A percentile compares a stretch with the other conserved stretches of the same genome.
phyloP scores from a whole-genome alignment of 2,329 filamentous ascomycete genomes.

The Phaeosphaeria sp. region DNA sequence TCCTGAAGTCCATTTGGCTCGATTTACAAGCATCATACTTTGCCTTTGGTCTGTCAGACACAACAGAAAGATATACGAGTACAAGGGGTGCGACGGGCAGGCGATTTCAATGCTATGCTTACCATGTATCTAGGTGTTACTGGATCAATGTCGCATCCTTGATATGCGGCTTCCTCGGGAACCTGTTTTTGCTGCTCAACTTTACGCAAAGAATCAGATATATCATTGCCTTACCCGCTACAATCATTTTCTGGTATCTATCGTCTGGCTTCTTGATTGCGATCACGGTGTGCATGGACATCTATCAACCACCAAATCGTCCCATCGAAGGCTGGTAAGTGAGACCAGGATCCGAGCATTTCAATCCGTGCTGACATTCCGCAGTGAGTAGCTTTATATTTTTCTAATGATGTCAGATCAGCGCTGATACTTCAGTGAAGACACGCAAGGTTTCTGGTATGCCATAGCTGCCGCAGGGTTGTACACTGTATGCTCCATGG shows the following conservation, averaged over 20 bases:
- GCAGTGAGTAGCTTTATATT: slow-evolving; percentile 3
- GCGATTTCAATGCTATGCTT: no score
- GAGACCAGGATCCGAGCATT: no score
- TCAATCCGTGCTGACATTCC: neutral
- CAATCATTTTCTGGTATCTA: slow-evolving; percentile 79
- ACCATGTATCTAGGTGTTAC: slow-evolving; percentile 64
- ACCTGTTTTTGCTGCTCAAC: slow-evolving; percentile 83
- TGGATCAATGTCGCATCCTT: slow-evolving; percentile 81
- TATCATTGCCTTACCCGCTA: slow-evolving; percentile 80
- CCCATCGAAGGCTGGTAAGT: slow-evolving; percentile 57
- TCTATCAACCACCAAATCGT: slow-evolving; percentile 61
- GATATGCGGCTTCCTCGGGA: slow-evolving; percentile 76
- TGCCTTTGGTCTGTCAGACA: no score
- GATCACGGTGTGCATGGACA: slow-evolving; percentile 69
- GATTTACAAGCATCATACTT: no score
- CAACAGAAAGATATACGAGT: slow-evolving; percentile 19
- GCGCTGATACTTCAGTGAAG: no score
- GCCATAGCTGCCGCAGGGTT: slow-evolving; percentile 79
- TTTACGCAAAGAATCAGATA: slow-evolving; percentile 84
- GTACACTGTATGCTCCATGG: slow-evolving; percentile 78
- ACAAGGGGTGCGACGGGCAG: neutral
- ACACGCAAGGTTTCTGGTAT: slow-evolving; percentile 88
- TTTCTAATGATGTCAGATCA: no score
- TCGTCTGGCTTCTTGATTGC: slow-evolving; percentile 70
- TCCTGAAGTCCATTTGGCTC: no score